phyloP scores from a whole-genome alignment of 768 basidiomycete genomes.

The Cystoderma amianthinum region DNA sequence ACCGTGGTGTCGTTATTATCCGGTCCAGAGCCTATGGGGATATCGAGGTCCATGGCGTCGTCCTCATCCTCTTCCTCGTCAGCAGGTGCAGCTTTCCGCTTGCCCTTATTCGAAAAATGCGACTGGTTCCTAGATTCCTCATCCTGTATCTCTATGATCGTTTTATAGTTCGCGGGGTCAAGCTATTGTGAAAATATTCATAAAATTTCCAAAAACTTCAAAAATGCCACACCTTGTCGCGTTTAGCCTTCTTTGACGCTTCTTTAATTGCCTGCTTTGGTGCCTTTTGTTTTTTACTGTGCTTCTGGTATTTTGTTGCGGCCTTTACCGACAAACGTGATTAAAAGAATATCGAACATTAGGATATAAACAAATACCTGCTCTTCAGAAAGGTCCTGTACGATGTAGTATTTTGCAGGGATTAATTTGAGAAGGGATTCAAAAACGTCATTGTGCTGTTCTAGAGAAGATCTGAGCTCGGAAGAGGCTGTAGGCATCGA shows the following conservation, averaged over 20 bases:
- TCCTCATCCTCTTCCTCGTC: constrained; percentile 16
- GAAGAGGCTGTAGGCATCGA: constrained; percentile 44
- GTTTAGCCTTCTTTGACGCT: constrained; percentile 81
- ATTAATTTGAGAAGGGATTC: constrained; percentile 80
- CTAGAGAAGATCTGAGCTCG: constrained; percentile 55
- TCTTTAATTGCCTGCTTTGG: constrained; percentile 86
- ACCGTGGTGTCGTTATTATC: constrained; percentile 23
- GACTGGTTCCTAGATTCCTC: constrained; percentile 41
- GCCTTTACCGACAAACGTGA: constrained; percentile 20
- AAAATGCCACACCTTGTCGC: constrained; percentile 59
- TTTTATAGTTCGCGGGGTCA: constrained; percentile 86
- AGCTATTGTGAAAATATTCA: constrained; percentile 42
- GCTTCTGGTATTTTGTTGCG: constrained; percentile 73
- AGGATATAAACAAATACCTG: constrained; percentile 36
- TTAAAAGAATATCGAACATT: neutral
- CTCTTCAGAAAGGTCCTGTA: constrained; percentile 57
- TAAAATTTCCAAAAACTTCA: constrained; percentile 2
- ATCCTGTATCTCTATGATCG: constrained; percentile 63
- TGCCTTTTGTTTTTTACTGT: constrained; percentile 80
- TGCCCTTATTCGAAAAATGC: constrained; percentile 30
- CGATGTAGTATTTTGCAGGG: constrained; percentile 85
- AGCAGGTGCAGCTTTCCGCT: constrained; percentile 32
- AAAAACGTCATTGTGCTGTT: constrained; percentile 82
- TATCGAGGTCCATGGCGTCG: constrained; percentile 12
- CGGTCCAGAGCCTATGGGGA: constrained; percentile 32